Base-by-base conservation (phyloP, 1,284 basidiomycete species). In the Ganoderma boninense region DNA sequence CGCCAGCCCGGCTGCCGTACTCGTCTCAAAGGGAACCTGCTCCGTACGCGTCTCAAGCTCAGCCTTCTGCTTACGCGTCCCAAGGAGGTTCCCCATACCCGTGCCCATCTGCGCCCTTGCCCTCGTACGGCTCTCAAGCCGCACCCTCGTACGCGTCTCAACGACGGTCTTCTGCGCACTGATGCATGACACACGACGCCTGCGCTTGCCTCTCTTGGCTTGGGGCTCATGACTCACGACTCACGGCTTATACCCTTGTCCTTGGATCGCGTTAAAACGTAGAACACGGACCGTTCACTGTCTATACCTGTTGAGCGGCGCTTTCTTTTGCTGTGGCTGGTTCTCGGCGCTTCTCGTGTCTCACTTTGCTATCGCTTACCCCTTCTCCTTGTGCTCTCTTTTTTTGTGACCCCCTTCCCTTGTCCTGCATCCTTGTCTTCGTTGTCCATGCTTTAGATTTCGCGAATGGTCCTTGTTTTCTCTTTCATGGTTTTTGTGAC, bases 181-280 rank as follows among this genome's bases (percentile, higher is more conserved):
- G 60, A 42, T 62, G 29, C 35, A 35, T n/a, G 59, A 61, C n/a
- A 42, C 40, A 42, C n/a, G 29, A 57, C 29, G 5, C 46, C 54
- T 20, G 54, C 60, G 13, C 40, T 60, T 60, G 57, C 43, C 60
- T 43, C n/a, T 40, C n/a, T 40, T 62, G 60, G 23, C n/a, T 40
- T 62, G 40, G 23, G 38, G 60, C 60, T 43, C 40, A 62, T 26
- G 60, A 43, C 60, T 23, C 60, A 62, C 14, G 60, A 62, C 38
- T 62, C 38, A 43, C 26, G 26, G 40, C 60, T 26, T 62, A 62
- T 42, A 43, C 40, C 38, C 40, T 61, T 62, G 60, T 26, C 16
- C 23, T 44, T 11, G 40, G 38, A 10, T 26, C 40, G 8, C 10
- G 13, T 43, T 43, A 13, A 11, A 43, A 43, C 60, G 57, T 60